Evolutionary conservation across 768 basidiomycete species (phyloP).

Genomic region (Podaxis sp.): DNA sequence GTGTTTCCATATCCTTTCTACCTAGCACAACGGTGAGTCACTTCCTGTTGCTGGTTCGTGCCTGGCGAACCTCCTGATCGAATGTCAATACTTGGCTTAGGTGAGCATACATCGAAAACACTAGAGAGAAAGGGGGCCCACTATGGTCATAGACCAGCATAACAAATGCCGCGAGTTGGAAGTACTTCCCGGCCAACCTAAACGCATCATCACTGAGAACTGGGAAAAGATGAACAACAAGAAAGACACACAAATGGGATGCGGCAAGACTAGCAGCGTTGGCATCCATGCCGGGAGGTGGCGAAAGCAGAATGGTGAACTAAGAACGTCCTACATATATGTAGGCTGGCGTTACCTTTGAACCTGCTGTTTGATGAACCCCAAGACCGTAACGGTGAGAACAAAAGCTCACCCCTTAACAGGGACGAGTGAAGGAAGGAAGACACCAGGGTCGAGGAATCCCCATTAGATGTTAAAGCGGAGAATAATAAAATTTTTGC

Average conservation of each 20-base stretch:
- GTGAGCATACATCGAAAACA: neutral
- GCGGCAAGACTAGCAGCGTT: neutral
- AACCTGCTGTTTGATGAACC: neutral
- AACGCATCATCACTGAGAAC: neutral
- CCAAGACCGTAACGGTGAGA: neutral
- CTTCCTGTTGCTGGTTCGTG: neutral
- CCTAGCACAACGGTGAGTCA: neutral
- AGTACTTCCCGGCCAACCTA: constrained; percentile 20
- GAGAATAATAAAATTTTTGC: neutral
- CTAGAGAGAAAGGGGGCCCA: constrained; percentile 3
- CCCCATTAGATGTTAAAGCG: neutral
- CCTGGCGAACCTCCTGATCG: constrained; percentile 15
- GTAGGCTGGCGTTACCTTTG: neutral
- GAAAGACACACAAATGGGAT: neutral
- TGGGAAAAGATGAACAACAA: neutral
- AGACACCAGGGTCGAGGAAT: neutral
- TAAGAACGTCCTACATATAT: neutral
- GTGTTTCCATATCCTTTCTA: constrained; percentile 29
- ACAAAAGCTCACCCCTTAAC: neutral
- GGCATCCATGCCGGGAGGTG: neutral
- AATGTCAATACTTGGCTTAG: constrained; percentile 14
- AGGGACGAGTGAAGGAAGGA: neutral
- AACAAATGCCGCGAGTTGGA: constrained; percentile 23
- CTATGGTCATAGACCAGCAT: constrained; percentile 25
- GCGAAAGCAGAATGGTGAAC: neutral